Conservation (phyloP, 352 stramenopile species). For the Pythium grandisporangium region DNA sequence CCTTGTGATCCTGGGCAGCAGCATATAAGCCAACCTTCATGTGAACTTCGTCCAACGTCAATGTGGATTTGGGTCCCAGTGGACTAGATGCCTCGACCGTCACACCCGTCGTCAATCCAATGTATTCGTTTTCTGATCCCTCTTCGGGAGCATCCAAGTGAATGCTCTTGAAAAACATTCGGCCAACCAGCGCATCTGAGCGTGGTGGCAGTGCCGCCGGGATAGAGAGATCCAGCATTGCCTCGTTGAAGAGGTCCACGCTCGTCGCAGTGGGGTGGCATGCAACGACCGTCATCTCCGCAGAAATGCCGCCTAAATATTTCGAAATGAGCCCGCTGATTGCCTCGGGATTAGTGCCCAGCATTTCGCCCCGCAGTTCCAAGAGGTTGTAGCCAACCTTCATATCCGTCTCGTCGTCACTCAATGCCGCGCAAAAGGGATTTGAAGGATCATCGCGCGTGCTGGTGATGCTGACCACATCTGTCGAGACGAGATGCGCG, state of each 20-base stretch:
- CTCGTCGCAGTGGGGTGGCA: conserved; percentile 48
- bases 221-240: conserved; percentile 68
- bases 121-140: conserved; percentile 27
- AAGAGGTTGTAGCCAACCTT: conserved; percentile 58
- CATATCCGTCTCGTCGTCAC: conserved; percentile 14
- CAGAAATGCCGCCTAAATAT: conserved; percentile 51
- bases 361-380: conserved; percentile 56
- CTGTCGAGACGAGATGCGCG: conserved; percentile 33
- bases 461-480: conserved; percentile 29
- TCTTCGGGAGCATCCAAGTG: conserved; percentile 30
- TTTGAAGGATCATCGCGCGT: conserved; percentile 34
- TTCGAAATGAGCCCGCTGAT: conserved; percentile 74
- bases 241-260: conserved; percentile 58
- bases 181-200: conserved; percentile 42
- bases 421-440: conserved; percentile 34
- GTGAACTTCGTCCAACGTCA: conserved; percentile 45
- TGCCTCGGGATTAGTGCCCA: conserved; percentile 39
- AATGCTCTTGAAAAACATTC: conserved; percentile 61
- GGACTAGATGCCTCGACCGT: conserved; percentile 62
- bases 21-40: conserved; percentile 52
- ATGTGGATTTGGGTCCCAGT: conserved; percentile 40
- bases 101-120: conserved; percentile 39
- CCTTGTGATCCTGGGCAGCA: neutral
- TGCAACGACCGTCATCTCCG: conserved; percentile 47
- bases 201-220: conserved; percentile 45